phyloP scores from a whole-genome alignment of 2,329 filamentous ascomycete species.

The Stachybotrys chlorohalonatus region DNA sequence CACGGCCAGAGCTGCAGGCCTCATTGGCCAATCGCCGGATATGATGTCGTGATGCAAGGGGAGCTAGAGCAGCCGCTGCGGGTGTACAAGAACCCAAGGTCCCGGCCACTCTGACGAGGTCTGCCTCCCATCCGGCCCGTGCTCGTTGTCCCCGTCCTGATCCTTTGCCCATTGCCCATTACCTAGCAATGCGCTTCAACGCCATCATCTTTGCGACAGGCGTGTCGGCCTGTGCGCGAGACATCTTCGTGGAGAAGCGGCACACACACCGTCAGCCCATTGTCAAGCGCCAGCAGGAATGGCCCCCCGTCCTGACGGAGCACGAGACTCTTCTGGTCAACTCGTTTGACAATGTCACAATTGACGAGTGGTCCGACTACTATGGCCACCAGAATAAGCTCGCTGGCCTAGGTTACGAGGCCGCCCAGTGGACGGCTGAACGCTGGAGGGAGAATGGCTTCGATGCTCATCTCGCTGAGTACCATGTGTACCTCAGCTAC shows the following conservation, averaged over 20 bases:
- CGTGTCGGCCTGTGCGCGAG: conserved; percentile 18
- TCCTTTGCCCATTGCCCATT: background rate
- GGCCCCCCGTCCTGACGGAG: conserved; percentile 23
- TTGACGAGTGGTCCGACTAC: conserved; percentile 28
- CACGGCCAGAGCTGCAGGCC: background rate
- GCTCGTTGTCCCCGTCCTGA: background rate
- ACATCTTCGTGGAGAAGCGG: conserved; percentile 14
- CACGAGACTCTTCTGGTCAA: conserved; percentile 24
- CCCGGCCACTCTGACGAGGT: background rate
- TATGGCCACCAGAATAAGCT: conserved; percentile 29
- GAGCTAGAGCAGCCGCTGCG: background rate
- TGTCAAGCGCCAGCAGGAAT: conserved; percentile 21
- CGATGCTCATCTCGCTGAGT: conserved; percentile 29
- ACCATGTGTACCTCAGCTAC: conserved; percentile 53
- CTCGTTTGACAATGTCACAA: conserved; percentile 26
- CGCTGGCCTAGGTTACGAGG: conserved; percentile 24
- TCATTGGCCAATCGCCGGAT: background rate
- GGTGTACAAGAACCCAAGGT: background rate
- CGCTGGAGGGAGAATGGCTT: conserved; percentile 26
- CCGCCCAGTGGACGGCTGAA: conserved; percentile 28
- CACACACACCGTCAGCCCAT: conserved; percentile 23
- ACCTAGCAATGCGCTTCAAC: conserved; percentile 7
- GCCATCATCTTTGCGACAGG: conserved; percentile 11
- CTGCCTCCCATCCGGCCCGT: background rate
- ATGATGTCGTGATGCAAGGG: background rate